A percentile compares a stretch with the other conserved stretches of the same genome.
Evolutionary conservation across 257 asterid genomes (phyloP).

Genomic region (Solanum pennellii): DNA sequence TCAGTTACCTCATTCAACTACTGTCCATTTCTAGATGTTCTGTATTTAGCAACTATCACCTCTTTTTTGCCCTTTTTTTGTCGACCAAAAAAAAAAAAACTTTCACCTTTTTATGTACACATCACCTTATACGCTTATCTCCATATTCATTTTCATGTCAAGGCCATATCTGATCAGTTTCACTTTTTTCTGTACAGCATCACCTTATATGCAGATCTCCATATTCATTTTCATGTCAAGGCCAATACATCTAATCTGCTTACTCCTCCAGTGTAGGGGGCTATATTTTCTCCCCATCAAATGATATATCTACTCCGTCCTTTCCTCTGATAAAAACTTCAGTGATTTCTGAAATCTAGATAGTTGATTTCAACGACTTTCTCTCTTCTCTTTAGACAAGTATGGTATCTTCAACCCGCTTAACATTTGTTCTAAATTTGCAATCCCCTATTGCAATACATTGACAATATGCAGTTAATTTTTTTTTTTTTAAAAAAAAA

Average conservation of each 20-base stretch:
- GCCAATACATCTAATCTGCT: not conserved
- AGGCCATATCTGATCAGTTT: not conserved
- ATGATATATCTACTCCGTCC: not conserved
- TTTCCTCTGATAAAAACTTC: not conserved
- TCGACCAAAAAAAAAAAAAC: too few species aligned
- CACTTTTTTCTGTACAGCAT: not conserved
- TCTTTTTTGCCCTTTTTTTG: not conserved
- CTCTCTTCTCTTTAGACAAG: not conserved
- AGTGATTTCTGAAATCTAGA: not conserved
- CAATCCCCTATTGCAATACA: not conserved
- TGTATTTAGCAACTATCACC: not conserved
- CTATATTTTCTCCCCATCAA: not conserved
- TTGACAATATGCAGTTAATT: not conserved
- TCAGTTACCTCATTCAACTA: not conserved
- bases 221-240: not conserved
- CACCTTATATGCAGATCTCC: not conserved
- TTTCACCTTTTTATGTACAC: not conserved
- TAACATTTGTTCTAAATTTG: not conserved
- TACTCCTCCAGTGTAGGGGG: not conserved
- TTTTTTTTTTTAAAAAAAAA: rapidly evolving
- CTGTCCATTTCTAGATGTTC: not conserved
- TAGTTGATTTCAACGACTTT: not conserved
- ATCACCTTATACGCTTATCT: not conserved
- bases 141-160: not conserved
- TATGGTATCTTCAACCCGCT: not conserved